phyloP scores from a whole-genome alignment of 176 grass and related monocot genomes.

The Saccharum officinarum region DNA sequence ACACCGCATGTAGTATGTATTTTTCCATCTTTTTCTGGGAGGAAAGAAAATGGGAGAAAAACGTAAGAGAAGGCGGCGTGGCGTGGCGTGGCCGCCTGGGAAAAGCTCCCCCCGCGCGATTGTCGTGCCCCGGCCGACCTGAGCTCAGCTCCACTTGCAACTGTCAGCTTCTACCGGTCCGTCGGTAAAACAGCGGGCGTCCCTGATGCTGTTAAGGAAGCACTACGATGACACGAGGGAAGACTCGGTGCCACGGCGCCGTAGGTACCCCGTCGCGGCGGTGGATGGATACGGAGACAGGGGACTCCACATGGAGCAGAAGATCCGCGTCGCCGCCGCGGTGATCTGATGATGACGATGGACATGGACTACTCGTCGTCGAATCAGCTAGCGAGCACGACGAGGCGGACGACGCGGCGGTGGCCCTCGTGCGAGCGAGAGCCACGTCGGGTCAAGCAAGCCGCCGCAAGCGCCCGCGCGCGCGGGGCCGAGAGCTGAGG shows the following conservation, averaged over 20 bases:
- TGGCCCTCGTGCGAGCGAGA: neutral
- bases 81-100: neutral
- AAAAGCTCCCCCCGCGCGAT: constrained; percentile 34
- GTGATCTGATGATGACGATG: neutral
- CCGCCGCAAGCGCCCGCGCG: neutral
- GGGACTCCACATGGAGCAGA: neutral
- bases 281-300: neutral
- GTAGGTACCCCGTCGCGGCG: neutral
- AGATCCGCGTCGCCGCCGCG: constrained; percentile 16
- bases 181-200: constrained; percentile 16
- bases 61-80: neutral
- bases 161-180: constrained; percentile 5
- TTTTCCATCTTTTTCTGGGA: neutral
- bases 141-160: constrained; percentile 27
- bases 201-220: constrained; percentile 19
- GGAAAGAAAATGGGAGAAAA: neutral
- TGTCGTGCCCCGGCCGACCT: constrained; percentile 43
- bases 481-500: neutral
- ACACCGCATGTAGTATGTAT: neutral
- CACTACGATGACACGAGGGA: neutral
- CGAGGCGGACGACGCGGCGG: no score
- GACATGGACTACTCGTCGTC: no score
- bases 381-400: no score
- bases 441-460: constrained; percentile 26
- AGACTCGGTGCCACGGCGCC: neutral